These are phyloP conservation scores for Fusarium sp. DNA, from an alignment of 2,329 filamentous ascomycete species.

Conservation along the genomic window DNA sequence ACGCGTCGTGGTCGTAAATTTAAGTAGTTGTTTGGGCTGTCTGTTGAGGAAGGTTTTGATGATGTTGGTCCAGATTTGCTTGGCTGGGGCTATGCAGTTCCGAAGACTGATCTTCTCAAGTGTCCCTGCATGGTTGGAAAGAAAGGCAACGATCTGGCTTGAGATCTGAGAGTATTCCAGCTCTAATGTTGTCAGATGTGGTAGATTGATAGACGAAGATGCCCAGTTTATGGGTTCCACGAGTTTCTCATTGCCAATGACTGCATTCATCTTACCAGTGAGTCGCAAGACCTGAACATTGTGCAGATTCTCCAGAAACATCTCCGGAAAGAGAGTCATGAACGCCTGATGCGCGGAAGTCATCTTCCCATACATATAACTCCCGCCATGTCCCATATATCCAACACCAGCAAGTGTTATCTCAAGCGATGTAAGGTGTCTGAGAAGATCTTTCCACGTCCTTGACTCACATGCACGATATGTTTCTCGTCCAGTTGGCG, in stretches of 20 bases:
- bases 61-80: not conserved
- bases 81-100: not conserved
- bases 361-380: not conserved
- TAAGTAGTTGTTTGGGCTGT: not conserved
- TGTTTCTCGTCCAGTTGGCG: not conserved
- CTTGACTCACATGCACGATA: not conserved
- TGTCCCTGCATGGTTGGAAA: not conserved
- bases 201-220: not conserved
- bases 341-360: not conserved
- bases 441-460: not conserved
- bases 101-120: not conserved
- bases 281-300: not conserved
- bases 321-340: not conserved
- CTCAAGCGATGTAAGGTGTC: not conserved
- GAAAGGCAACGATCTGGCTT: not conserved
- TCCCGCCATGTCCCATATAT: not conserved
- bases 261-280: not conserved
- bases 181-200: not conserved
- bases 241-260: not conserved
- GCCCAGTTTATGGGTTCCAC: conserved; percentile 8
- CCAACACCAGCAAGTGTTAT: not conserved
- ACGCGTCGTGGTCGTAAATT: not conserved
- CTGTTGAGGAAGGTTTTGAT: not conserved
- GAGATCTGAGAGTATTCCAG: not conserved
- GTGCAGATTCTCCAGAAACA: not conserved